phyloP scores from a whole-genome alignment of 1,284 basidiomycete species.

The Trichosporon inkin region DNA sequence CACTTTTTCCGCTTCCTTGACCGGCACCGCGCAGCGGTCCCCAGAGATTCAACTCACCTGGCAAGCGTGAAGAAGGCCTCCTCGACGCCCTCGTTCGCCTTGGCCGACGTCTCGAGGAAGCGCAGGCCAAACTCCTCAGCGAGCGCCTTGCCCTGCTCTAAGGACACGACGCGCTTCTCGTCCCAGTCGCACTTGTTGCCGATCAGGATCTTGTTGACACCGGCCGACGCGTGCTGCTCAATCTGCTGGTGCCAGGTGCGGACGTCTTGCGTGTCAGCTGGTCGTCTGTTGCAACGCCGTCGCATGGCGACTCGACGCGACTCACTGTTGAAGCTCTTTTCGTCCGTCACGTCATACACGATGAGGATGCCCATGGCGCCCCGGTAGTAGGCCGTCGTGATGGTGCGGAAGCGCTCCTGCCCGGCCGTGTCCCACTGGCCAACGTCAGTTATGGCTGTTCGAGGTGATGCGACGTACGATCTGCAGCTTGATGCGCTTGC shows the following conservation, averaged over 20 bases:
- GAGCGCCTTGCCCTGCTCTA: constrained; percentile 65
- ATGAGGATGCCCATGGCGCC: constrained; percentile 99
- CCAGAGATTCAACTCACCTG: too few species aligned
- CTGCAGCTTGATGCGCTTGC: constrained; percentile 99
- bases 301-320: too few species aligned
- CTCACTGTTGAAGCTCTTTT: constrained; percentile 95
- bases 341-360: constrained; percentile 98
- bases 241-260: constrained; percentile 98
- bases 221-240: constrained; percentile 97
- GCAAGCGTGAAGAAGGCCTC: constrained; percentile 98
- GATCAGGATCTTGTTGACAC: constrained; percentile 97
- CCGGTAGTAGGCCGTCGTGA: constrained; percentile 99
- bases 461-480: constrained; percentile 74
- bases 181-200: constrained; percentile 99
- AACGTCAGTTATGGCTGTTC: constrained; percentile 11
- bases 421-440: constrained; percentile 98
- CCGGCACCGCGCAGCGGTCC: too few species aligned
- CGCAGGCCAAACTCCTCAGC: constrained; percentile 78
- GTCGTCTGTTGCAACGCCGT: too few species aligned
- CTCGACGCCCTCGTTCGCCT: constrained; percentile 96
- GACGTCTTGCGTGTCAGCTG: constrained; percentile 67
- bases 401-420: constrained; percentile 98
- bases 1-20: too few species aligned
- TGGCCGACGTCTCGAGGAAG: constrained; percentile 98
- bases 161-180: constrained; percentile 86